phyloP scores from a whole-genome alignment of 2,329 filamentous ascomycete species.

The Moelleriella libera region DNA sequence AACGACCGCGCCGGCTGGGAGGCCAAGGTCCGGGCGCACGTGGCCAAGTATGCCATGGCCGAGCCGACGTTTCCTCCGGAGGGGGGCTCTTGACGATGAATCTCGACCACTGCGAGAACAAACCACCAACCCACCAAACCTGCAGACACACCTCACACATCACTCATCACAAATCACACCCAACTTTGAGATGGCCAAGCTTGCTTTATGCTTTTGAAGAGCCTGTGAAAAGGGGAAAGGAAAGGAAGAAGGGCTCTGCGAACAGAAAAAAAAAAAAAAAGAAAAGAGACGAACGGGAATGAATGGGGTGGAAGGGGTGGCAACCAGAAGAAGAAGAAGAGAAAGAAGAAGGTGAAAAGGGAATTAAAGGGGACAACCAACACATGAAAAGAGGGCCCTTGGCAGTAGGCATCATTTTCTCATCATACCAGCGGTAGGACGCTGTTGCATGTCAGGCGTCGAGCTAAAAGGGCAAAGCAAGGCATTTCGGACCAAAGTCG shows the following conservation, averaged over 20 bases:
- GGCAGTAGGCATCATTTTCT: too few species aligned
- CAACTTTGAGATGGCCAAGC: too few species aligned
- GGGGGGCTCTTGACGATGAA: too few species aligned
- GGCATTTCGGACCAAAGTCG: too few species aligned
- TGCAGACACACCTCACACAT: too few species aligned
- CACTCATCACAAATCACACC: too few species aligned
- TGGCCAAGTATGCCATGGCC: constrained; percentile 52
- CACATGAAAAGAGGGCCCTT: not conserved
- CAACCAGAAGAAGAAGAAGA: not conserved
- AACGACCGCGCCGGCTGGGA: constrained; percentile 55
- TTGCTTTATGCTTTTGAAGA: not conserved
- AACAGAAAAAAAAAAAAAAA: too few species aligned
- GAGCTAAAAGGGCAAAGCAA: too few species aligned
- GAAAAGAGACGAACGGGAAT: not conserved
- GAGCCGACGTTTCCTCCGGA: constrained; percentile 8
- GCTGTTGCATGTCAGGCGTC: too few species aligned
- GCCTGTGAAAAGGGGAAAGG: not conserved
- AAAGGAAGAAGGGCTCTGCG: not conserved
- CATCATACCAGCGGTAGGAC: too few species aligned
- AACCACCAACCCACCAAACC: too few species aligned
- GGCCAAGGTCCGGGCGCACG: constrained; percentile 61
- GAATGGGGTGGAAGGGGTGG: not conserved
- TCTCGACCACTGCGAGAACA: too few species aligned
- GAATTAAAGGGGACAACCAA: not conserved
- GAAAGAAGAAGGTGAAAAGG: not conserved